Evolutionary conservation across 179 eudicot species (phyloP), one percentile per base, ranked within the genome.

Genomic region (Drosera spatulata): DNA sequence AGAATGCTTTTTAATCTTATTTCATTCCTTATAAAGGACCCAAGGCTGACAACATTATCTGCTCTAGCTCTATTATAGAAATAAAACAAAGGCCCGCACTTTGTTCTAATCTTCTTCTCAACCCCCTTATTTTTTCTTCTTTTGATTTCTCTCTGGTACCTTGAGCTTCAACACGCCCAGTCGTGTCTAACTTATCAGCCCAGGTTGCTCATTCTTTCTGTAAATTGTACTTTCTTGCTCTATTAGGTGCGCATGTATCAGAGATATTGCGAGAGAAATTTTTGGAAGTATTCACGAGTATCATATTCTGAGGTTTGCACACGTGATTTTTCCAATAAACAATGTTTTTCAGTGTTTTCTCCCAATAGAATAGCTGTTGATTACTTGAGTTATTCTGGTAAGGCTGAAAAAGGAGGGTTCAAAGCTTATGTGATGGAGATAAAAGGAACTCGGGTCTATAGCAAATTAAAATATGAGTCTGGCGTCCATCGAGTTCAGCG

Each of bases 401-500:
- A 93, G 99, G 81, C 97, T 75, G 99, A 85, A 71, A 75, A 80
- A 55, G 97, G 97, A 60, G 99, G 99, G 56, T 86, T 63, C 69
- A 94, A 94, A 80, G 80, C 90, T 33, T 89, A 69, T 69, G 94
- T 94, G 56, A 90, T 94, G 99, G 99, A 90, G 79, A 81, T 94
- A 62, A 90, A 86, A 83, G 99, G 99, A 65, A 82, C 70, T 6
- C 74, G 85, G 50, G 99, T 94, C 61, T 94, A 94, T 69, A 94
- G 99, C 85, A 94, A 86, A 73, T 66, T 94, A 66, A 94, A 94
- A 63, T 90, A 75, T 51, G 99, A 94, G 69, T 86, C 97, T 61
- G 97, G 99, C 56, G 99, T 94, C 57, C 99, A 94, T 72, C 90
- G 99, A 39, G 99, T 94, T 77, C 99, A 94, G 59, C 91, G 99